These are phyloP conservation scores for Plasmodium knowlesi DNA, from an alignment of 169 alveolate species.

Conservation along the genomic window DNA sequence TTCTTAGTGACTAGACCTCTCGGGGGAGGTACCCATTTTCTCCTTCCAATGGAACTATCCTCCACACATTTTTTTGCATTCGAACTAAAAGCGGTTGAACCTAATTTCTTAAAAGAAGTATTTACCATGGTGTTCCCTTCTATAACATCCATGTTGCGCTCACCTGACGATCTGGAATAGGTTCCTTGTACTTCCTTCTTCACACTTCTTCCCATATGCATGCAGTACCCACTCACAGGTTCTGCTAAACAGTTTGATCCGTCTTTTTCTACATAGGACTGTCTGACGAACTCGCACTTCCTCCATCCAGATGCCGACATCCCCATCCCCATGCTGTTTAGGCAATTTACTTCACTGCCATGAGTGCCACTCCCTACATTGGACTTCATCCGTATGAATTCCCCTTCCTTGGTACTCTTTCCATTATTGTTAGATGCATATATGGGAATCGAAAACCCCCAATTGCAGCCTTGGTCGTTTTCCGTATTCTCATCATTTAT, in stretches of 20 bases:
- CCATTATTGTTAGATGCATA: not conserved
- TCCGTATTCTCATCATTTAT: not conserved
- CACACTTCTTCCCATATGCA: not conserved
- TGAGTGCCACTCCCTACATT: not conserved
- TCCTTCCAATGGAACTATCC: not conserved
- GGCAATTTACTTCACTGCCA: not conserved
- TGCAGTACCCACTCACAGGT: not conserved
- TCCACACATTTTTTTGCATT: not conserved
- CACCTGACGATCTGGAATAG: not conserved
- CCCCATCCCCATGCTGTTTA: not conserved
- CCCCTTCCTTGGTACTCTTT: not conserved
- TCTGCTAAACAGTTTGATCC: not conserved
- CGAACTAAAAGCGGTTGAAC: not conserved
- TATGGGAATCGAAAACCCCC: not conserved
- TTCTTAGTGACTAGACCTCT: not conserved
- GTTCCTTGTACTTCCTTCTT: not conserved
- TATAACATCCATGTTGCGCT: not conserved
- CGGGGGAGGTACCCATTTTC: not conserved
- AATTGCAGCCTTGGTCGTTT: not conserved
- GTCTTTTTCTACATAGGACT: not conserved
- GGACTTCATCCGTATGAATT: not conserved
- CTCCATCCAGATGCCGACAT: not conserved
- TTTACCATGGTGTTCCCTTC: not conserved
- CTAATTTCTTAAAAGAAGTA: conserved; percentile 19
- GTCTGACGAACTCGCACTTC: not conserved